These are phyloP conservation scores for Penstemon newberryi DNA, from an alignment of 257 asterid species.

Conservation along the genomic window DNA sequence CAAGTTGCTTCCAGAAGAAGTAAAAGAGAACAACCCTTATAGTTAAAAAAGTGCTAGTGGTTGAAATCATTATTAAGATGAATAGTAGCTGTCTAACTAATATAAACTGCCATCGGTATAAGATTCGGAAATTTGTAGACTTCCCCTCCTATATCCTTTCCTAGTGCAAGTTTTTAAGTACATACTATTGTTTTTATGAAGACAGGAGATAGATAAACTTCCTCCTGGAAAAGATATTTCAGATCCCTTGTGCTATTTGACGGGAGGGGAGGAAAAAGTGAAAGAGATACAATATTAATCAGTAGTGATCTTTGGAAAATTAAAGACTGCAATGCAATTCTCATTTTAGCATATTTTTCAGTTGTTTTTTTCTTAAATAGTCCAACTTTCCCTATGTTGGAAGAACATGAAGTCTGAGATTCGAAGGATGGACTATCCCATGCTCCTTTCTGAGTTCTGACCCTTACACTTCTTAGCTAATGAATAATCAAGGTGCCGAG, in stretches of 20 bases:
- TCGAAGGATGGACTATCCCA: conserved; percentile 14
- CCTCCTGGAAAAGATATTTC: conserved; percentile 16
- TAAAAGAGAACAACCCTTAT: conserved; percentile 1
- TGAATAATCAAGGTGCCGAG: neutral
- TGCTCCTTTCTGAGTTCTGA: neutral
- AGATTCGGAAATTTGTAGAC: conserved; percentile 13
- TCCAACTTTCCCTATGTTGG: conserved; percentile 8
- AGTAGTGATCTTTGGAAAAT: conserved; percentile 3
- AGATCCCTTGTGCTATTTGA: conserved; percentile 18
- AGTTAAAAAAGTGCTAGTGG: conserved; percentile 14
- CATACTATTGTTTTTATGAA: conserved; percentile 4
- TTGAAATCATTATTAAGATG: conserved; percentile 6
- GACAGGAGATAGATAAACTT: conserved; percentile 15
- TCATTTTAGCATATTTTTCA: conserved; percentile 3
- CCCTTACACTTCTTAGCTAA: neutral
- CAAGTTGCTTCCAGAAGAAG: conserved; percentile 8
- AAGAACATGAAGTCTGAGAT: conserved; percentile 16
- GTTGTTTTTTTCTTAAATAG: conserved; percentile 12
- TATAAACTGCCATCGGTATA: conserved; percentile 17
- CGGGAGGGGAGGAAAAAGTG: neutral
- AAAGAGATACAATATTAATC: conserved; percentile 7
- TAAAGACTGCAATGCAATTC: neutral
- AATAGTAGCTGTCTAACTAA: conserved; percentile 8
- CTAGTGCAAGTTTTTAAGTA: conserved; percentile 5
- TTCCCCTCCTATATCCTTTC: neutral